These are phyloP conservation scores for Pichia sp. DNA, from an alignment of 1,139 yeast genomes.

Conservation along the genomic window DNA sequence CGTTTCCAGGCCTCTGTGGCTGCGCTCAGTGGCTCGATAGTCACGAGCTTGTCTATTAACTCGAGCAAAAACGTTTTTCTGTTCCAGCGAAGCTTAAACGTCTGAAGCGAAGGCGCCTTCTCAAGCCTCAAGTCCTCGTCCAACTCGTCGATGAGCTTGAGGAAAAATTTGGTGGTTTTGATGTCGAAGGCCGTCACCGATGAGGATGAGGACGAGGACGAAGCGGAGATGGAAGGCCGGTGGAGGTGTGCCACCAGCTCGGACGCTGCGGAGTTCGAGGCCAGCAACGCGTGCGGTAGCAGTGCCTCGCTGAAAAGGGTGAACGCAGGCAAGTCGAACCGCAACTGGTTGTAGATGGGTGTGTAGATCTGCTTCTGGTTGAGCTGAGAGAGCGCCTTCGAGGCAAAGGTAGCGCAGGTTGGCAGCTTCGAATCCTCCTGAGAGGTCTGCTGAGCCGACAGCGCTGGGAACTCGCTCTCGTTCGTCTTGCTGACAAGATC, in stretches of 20 bases:
- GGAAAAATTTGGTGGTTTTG: slow-evolving; percentile 59
- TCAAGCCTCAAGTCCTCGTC: slow-evolving; percentile 66
- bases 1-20: slow-evolving; percentile 63
- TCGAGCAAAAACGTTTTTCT: slow-evolving; percentile 52
- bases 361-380: slow-evolving; percentile 37
- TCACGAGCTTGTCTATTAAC: slow-evolving; percentile 74
- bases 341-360: slow-evolving; percentile 52
- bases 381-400: slow-evolving; percentile 19
- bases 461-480: neutral
- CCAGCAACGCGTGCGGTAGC: neutral
- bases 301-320: slow-evolving; percentile 26
- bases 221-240: neutral
- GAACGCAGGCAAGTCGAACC: slow-evolving; percentile 48
- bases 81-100: slow-evolving; percentile 44
- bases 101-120: slow-evolving; percentile 45
- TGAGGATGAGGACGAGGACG: slow-evolving; percentile 1
- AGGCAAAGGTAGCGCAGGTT: slow-evolving; percentile 17
- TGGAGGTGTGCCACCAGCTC: neutral
- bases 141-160: slow-evolving; percentile 67
- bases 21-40: slow-evolving; percentile 84
- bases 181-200: slow-evolving; percentile 14
- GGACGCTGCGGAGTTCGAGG: neutral
- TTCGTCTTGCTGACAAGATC: neutral
- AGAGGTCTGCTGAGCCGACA: neutral
- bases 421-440: neutral